A percentile compares a stretch with the other conserved stretches of the same genome.
Conservation (phyloP, 768 basidiomycete genomes). For the Rhodotorula paludigena region DNA sequence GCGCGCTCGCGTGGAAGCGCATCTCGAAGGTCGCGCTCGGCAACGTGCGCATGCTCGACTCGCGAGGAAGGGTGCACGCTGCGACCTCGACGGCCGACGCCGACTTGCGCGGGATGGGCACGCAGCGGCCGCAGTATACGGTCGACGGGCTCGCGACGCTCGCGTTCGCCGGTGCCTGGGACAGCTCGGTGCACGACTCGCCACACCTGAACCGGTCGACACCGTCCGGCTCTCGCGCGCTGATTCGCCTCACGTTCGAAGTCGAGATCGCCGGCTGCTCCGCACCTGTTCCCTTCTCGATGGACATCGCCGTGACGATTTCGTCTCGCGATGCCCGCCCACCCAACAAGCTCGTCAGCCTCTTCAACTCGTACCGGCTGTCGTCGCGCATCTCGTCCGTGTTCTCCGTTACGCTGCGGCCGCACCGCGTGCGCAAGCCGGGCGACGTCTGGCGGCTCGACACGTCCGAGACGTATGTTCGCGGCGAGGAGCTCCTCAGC, state of each 20-base stretch:
- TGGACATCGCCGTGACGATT: slow-evolving; percentile 80
- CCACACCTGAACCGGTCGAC: slow-evolving; percentile 80
- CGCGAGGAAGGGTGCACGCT: slow-evolving; percentile 73
- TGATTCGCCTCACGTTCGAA: slow-evolving; percentile 70
- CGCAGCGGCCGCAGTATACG: slow-evolving; percentile 65
- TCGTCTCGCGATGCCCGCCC: slow-evolving; percentile 77
- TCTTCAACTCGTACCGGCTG: slow-evolving; percentile 72
- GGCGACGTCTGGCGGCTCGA: slow-evolving; percentile 91
- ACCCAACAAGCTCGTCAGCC: slow-evolving; percentile 67
- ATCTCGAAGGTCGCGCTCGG: slow-evolving; percentile 71
- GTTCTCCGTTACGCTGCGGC: slow-evolving; percentile 73
- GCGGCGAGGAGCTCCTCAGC: slow-evolving; percentile 78
- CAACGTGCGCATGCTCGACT: slow-evolving; percentile 76
- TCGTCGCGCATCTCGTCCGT: slow-evolving; percentile 74
- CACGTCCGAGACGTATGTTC: slow-evolving; percentile 89
- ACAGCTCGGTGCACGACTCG: slow-evolving; percentile 85
- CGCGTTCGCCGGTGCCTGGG: slow-evolving; percentile 74
- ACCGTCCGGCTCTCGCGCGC: slow-evolving; percentile 65
- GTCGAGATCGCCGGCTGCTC: slow-evolving; percentile 76
- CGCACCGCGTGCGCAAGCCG: slow-evolving; percentile 76
- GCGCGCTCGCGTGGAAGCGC: slow-evolving; percentile 79
- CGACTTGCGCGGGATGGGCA: slow-evolving; percentile 61
- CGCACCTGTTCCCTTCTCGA: slow-evolving; percentile 80
- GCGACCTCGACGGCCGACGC: slow-evolving; percentile 61
- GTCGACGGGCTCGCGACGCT: slow-evolving; percentile 76